These are phyloP conservation scores for Saccharomycopsis sp. DNA, from an alignment of 805 yeast species.

Conservation along the genomic window DNA sequence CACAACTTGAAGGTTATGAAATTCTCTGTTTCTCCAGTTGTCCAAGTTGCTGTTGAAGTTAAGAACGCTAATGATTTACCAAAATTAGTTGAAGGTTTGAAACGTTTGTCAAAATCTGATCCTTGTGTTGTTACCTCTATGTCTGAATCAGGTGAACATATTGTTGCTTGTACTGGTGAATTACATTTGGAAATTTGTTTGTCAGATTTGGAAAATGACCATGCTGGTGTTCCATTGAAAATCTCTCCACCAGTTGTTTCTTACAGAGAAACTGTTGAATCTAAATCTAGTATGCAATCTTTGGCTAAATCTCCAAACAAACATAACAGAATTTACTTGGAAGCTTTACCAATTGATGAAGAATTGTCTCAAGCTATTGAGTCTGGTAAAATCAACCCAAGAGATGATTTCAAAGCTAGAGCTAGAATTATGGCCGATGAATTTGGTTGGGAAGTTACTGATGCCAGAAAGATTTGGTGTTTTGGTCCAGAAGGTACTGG, in stretches of 20 bases:
- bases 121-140: conserved; percentile 92
- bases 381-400: conserved; percentile 83
- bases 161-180: conserved; percentile 99
- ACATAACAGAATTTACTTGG: conserved; percentile 99
- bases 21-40: conserved; percentile 99
- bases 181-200: conserved; percentile 98
- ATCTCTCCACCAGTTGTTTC: conserved; percentile 96
- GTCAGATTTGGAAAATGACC: conserved; percentile 93
- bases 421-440: conserved; percentile 99
- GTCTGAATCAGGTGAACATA: conserved; percentile 96
- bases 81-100: conserved; percentile 99
- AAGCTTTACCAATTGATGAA: conserved; percentile 94
- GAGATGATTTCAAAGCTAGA: conserved; percentile 98
- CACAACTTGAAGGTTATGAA: conserved; percentile 99
- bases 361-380: conserved; percentile 91
- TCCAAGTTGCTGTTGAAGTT: conserved; percentile 98
- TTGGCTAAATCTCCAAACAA: conserved; percentile 99
- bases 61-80: conserved; percentile 99
- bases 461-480: conserved; percentile 99
- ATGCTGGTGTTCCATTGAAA: conserved; percentile 98
- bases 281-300: conserved; percentile 91
- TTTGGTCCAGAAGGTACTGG: conserved; percentile 99
- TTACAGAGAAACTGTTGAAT: conserved; percentile 97
- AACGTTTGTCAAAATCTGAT: conserved; percentile 99
- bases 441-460: conserved; percentile 99